Percentiles rank a stretch among this genome's conserved stretches.
Evolutionary conservation across 2,329 filamentous ascomycete species (phyloP).

Genomic region (Trichoderma koningiopsis): DNA sequence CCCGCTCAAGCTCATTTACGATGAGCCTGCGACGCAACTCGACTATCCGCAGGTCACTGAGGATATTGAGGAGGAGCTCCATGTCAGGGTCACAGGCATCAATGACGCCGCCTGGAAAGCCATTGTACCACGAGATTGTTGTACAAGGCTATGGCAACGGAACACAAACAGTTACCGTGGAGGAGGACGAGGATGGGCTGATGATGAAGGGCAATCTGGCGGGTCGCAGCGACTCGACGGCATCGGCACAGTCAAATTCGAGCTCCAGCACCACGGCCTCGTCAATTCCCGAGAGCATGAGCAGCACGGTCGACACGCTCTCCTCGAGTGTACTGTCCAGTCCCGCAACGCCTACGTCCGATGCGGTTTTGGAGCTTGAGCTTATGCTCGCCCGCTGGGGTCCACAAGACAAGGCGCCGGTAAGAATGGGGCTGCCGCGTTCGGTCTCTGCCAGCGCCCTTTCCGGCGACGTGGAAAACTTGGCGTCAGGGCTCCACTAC

Average conservation of each 20-base stretch:
- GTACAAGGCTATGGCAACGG: constrained; percentile 58
- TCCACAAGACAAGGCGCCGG: constrained; percentile 32
- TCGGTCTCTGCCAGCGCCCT: constrained; percentile 33
- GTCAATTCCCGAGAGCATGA: constrained; percentile 35
- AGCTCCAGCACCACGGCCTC: constrained; percentile 30
- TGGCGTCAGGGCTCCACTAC: constrained; percentile 35
- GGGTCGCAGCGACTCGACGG: constrained; percentile 34
- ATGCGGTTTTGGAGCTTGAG: constrained; percentile 29
- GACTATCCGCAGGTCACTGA: constrained; percentile 41
- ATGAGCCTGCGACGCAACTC: constrained; percentile 38
- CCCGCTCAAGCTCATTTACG: constrained; percentile 37
- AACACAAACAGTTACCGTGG: constrained; percentile 44
- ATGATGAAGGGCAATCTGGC: constrained; percentile 28
- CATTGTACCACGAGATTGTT: constrained; percentile 53
- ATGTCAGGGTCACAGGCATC: constrained; percentile 28
- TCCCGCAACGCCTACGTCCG: constrained; percentile 27
- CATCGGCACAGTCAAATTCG: constrained; percentile 32
- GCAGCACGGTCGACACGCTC: constrained; percentile 33
- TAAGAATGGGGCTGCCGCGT: constrained; percentile 26
- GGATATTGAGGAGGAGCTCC: constrained; percentile 35
- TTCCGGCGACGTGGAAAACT: constrained; percentile 35
- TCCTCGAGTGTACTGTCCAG: constrained; percentile 34
- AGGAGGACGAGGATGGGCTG: constrained; percentile 7
- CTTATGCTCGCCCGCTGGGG: constrained; percentile 35
- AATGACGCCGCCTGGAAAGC: constrained; percentile 29